A percentile compares a stretch with the other conserved stretches of the same genome.
Evolutionary conservation across 495 filamentous ascomycete species (phyloP).

Genomic region (Penicillium canescens): DNA sequence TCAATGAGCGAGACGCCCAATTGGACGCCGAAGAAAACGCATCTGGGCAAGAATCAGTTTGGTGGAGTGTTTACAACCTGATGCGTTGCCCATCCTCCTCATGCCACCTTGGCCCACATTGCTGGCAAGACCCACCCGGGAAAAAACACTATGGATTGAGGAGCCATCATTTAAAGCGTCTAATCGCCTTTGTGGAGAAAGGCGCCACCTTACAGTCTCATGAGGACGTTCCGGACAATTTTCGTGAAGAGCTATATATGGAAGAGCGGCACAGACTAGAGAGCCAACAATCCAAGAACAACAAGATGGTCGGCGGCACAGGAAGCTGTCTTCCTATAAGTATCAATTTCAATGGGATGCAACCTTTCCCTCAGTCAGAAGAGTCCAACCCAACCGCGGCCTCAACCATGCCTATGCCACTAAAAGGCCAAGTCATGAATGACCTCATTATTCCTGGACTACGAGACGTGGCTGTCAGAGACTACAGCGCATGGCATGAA

Average conservation of each 20-base stretch:
- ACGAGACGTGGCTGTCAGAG: slow-evolving; percentile 8
- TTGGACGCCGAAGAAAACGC: slow-evolving; percentile 20
- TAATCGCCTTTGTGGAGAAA: slow-evolving; percentile 19
- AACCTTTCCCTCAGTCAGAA: background rate
- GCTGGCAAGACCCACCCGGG: slow-evolving; percentile 9
- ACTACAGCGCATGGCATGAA: slow-evolving; percentile 25
- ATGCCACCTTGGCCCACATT: slow-evolving; percentile 2
- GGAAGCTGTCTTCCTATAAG: slow-evolving; percentile 3
- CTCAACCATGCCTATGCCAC: background rate
- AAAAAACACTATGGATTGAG: slow-evolving; percentile 20
- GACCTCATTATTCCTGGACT: slow-evolving; percentile 4
- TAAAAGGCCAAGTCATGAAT: background rate
- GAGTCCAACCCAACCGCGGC: background rate
- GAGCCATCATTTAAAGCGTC: slow-evolving; percentile 15
- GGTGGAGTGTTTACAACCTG: slow-evolving; percentile 1
- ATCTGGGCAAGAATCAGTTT: slow-evolving; percentile 13
- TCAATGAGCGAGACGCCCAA: slow-evolving; percentile 15
- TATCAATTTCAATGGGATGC: slow-evolving; percentile 5
- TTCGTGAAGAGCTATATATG: slow-evolving; percentile 5
- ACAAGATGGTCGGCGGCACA: background rate
- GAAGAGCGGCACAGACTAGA: slow-evolving; percentile 5
- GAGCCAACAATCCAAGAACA: background rate
- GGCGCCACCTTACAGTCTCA: slow-evolving; percentile 11
- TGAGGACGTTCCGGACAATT: slow-evolving; percentile 14
- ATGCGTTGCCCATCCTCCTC: slow-evolving; percentile 3